Evolutionary conservation across 257 asterid genomes (phyloP), one percentile per base, ranked within the genome.

Genomic region (Gentiana dahurica): DNA sequence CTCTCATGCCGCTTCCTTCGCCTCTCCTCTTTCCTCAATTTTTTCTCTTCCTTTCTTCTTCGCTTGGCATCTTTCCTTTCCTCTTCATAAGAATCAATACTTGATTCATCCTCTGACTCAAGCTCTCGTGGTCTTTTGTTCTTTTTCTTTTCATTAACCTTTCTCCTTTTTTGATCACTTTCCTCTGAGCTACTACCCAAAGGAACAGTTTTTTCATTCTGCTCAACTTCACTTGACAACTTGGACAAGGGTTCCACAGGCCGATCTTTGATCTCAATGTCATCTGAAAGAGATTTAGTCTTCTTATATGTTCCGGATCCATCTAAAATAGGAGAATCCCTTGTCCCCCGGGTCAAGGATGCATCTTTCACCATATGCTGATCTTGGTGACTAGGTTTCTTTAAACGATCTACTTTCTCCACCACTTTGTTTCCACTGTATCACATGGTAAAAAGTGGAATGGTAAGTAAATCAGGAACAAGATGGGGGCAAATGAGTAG

Each of bases 41-140:
- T 83, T 65, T 71, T 87, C 73, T 85, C 95, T 71, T 87, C 98
- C 71, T 75, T 91, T 74, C 73, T 87, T 78, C 87, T 78, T 68
- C 72, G 83, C 71, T 81, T 91, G 63, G 84, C 81, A 68, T 81
- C 96, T 81, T 76, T 87, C 73, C 81, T 75, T 56, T 76, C 92
- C 67, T 78, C 95, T 38, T 65, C 64, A 56, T 76, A 72, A 56
- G 96, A 91, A 72, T 91, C 96, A 65, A 68, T 62, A 77, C 95
- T 85, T 58, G 85, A 81, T 68, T 65, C 72, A 65, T 79, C 90
- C 60, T 81, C 85, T 39, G 92, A 81, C 15, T 69, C 79, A 13
- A 57, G 64, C 55, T 72, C 82, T 53, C 67, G 77, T 7, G 74
- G 65, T 59, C 80, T 78, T 75, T 72, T 83, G 51, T 67, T 87